Base-by-base conservation (phyloP, 2,329 filamentous ascomycete species). In the Botrytis paeoniae region DNA sequence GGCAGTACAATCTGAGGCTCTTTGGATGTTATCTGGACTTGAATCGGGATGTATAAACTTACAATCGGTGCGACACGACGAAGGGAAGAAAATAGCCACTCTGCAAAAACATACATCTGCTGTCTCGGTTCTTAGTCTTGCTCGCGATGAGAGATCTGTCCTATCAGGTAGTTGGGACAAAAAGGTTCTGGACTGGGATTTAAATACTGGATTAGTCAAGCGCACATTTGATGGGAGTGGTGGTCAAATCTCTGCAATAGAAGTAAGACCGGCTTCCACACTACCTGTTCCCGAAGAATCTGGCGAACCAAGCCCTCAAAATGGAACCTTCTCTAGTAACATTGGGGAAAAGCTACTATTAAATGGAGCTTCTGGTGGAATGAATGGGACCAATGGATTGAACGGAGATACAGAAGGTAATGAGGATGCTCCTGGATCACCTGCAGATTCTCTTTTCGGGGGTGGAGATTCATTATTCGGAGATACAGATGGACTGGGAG, bases 141-240 rank as follows among this genome's bases (percentile, higher is more conserved):
- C 93, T 0, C 89, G 92, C 8, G 95, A 98, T 77, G 96, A 99
- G 83, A 91, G 88, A 79, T 95, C 92, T 57, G 89, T 98, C 6
- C 83, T 99, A 14, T 98, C 94, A 48, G 96, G 96, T 5, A 95
- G 94, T 81, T 99, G 96, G 96, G 96, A 99, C 82, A 98, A 97
- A 83, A 92, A 89, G 29, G 91, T 98, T 0, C 88, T 94, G 70
- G 95, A 98, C 80, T 99, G 96, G 96, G 96, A 98, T 81, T 82
- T 99, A 39, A 94, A 98, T 79, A 96, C 89, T 1, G 96, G 96
- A 0, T 87, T 92, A 78, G 86, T 92, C 10, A 91, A 90, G 76
- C 89, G 95, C 18, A 87, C 88, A 79, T 99, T 96, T 79, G 90
- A 91, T 64, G 91, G 92, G 2, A 93, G 87, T 70, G 93, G 91